These are phyloP conservation scores for Nitzschia sp. DNA, from an alignment of 108 stramenopile species.

Conservation along the genomic window DNA sequence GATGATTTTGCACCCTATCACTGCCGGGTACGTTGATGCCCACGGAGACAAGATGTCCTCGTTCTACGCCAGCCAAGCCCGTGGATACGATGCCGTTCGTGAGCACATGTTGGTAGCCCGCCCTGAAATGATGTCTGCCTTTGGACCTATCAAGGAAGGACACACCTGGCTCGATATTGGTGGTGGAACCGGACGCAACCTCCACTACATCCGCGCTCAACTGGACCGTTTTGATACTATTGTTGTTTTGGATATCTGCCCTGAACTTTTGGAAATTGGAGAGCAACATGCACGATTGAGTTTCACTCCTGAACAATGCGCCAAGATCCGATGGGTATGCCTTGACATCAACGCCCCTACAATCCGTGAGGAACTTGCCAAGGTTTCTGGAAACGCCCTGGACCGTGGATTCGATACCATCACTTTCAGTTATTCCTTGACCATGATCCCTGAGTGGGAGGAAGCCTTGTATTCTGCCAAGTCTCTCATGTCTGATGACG, in stretches of 20 bases:
- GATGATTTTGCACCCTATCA: conserved; percentile 63
- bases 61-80: conserved; percentile 57
- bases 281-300: conserved; percentile 38
- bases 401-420: conserved; percentile 57
- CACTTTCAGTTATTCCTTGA: conserved; percentile 52
- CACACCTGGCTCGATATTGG: conserved; percentile 62
- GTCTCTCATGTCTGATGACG: conserved; percentile 49
- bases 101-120: conserved; percentile 58
- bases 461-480: conserved; percentile 47
- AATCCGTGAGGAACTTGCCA: conserved; percentile 35
- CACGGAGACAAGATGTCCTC: conserved; percentile 65
- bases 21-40: conserved; percentile 43
- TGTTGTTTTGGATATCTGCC: conserved; percentile 60
- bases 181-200: conserved; percentile 59
- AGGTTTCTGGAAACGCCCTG: conserved; percentile 27
- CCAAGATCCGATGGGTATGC: conserved; percentile 50
- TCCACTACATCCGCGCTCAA: conserved; percentile 57
- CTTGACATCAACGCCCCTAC: conserved; percentile 51
- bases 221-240: conserved; percentile 49
- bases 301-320: conserved; percentile 48
- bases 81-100: conserved; percentile 62
- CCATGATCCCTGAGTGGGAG: conserved; percentile 62
- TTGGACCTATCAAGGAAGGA: conserved; percentile 55
- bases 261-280: conserved; percentile 53
- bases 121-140: conserved; percentile 60